Evolutionary conservation across 148 eudicot genomes (phyloP).

Genomic region (Suaeda aralocaspica): DNA sequence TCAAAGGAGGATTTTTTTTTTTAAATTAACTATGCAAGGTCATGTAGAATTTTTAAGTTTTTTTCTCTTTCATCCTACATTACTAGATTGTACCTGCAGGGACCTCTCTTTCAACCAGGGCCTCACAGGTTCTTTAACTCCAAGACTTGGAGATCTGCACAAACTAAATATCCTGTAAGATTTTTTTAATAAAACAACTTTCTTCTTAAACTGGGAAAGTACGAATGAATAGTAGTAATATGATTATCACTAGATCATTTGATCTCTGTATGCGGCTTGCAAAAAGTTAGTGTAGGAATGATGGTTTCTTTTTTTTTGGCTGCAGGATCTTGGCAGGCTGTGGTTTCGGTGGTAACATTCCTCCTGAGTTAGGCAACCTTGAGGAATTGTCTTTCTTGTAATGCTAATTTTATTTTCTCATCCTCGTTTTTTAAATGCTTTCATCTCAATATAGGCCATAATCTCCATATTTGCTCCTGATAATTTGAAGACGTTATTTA

Average conservation of each 20-base stretch:
- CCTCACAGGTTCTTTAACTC: conserved; percentile 69
- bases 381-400: conserved; percentile 59
- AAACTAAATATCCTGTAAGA: conserved; percentile 68
- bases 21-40: not conserved
- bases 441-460: not conserved
- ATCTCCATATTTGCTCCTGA: not conserved
- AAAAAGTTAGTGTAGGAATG: not conserved
- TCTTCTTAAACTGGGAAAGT: not conserved
- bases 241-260: not conserved
- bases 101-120: conserved; percentile 75
- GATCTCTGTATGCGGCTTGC: not conserved
- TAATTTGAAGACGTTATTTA: not conserved
- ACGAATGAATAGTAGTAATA: not conserved
- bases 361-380: conserved; percentile 74
- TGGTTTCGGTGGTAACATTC: conserved; percentile 77
- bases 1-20: not conserved
- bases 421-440: not conserved
- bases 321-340: conserved; percentile 87
- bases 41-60: not conserved
- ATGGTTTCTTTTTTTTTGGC: conserved; percentile 14
- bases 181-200: not conserved
- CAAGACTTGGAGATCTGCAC: conserved; percentile 60
- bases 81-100: conserved; percentile 38
- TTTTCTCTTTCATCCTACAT: not conserved
- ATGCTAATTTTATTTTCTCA: conserved; percentile 19